phyloP scores from a whole-genome alignment of 495 filamentous ascomycete genomes.

The Aspergillus bertholletiae region DNA sequence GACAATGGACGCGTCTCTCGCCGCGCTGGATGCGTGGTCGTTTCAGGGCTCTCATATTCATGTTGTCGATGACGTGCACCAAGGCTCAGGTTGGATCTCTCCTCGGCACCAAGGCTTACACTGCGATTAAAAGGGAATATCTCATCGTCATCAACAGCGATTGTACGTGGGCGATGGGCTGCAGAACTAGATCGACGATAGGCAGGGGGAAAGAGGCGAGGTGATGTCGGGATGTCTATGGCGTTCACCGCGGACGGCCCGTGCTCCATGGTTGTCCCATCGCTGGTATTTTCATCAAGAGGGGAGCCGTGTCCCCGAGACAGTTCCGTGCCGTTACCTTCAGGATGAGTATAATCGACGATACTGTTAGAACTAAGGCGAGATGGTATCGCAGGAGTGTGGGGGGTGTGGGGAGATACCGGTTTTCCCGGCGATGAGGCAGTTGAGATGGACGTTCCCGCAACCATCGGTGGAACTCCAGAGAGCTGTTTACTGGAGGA shows the following conservation, averaged over 20 bases:
- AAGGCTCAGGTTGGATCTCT: conserved; percentile 55
- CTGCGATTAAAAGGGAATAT: conserved; percentile 64
- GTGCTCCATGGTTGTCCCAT: conserved; percentile 40
- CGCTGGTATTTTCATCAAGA: conserved; percentile 33
- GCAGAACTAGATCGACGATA: conserved; percentile 74
- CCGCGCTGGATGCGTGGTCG: conserved; percentile 25
- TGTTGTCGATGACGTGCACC: conserved; percentile 52
- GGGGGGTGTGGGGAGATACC: conserved; percentile 88
- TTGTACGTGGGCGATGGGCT: conserved; percentile 59
- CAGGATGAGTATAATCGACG: conserved; percentile 60
- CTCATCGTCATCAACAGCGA: conserved; percentile 56
- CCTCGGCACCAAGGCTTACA: conserved; percentile 71
- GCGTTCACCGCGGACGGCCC: conserved; percentile 54
- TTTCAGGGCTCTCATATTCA: conserved; percentile 25
- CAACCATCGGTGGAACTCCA: conserved; percentile 80
- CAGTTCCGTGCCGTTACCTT: conserved; percentile 19
- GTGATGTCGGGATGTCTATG: conserved; percentile 82
- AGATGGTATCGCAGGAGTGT: conserved; percentile 89
- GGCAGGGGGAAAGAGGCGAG: conserved; percentile 58
- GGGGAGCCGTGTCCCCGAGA: conserved; percentile 32
- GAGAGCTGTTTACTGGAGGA: conserved; percentile 82
- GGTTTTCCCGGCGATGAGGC: conserved; percentile 90
- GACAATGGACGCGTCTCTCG: conserved; percentile 24
- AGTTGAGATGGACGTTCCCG: conserved; percentile 74
- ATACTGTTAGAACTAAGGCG: conserved; percentile 86